Evolutionary conservation across 202 grass and related monocot genomes (phyloP).

Genomic region (Schoenoplectus tabernaemontani): DNA sequence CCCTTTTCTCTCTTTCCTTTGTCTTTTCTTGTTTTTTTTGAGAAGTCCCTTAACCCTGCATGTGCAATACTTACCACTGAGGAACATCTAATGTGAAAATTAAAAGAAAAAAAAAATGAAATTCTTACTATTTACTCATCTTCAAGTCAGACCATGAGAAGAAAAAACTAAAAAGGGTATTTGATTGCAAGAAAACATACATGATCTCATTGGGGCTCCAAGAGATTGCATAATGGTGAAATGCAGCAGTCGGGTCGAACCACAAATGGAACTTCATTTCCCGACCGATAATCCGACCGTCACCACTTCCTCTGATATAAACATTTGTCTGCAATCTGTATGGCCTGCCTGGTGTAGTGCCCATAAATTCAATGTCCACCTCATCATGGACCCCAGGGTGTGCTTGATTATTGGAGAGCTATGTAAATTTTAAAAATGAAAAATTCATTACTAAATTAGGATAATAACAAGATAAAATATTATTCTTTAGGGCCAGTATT

Average conservation of each 20-base stretch:
- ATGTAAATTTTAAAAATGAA: neutral
- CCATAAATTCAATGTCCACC: slow-evolving; percentile 59
- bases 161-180: neutral
- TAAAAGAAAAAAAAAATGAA: neutral
- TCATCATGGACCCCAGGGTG: slow-evolving; percentile 57
- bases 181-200: slow-evolving; percentile 22
- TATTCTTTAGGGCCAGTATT: neutral
- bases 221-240: slow-evolving; percentile 50
- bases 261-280: slow-evolving; percentile 70
- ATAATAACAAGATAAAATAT: neutral
- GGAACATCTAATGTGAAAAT: neutral
- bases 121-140: neutral
- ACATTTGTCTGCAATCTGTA: slow-evolving; percentile 68
- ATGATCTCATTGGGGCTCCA: slow-evolving; percentile 44
- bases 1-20: neutral
- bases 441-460: neutral
- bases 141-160: neutral
- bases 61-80: too few relatives aligned
- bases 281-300: slow-evolving; percentile 37
- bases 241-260: slow-evolving; percentile 56
- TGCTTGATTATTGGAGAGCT: slow-evolving; percentile 51
- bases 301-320: slow-evolving; percentile 44
- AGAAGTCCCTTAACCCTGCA: neutral
- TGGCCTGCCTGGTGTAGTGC: slow-evolving; percentile 38
- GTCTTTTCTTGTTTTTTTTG: too few relatives aligned